Conservation (phyloP, 2,329 filamentous ascomycete genomes). For the Diaporthe sp. region DNA sequence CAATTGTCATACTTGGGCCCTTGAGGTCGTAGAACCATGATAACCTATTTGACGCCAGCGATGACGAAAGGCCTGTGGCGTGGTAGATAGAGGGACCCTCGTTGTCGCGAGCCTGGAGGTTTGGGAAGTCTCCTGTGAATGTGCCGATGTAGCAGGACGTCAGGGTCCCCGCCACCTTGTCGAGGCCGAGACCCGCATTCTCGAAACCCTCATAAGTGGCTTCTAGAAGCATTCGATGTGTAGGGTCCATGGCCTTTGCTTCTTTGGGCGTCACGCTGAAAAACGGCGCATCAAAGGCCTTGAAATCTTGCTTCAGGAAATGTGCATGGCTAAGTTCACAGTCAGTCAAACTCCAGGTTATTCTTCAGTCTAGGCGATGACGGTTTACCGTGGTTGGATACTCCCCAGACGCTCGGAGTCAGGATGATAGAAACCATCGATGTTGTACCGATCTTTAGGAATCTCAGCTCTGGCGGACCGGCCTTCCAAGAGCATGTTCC, state of each 20-base stretch:
- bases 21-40: constrained; percentile 56
- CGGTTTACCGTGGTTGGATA: constrained; percentile 9
- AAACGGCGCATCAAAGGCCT: constrained; percentile 56
- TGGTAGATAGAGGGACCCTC: constrained; percentile 43
- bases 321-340: constrained; percentile 43
- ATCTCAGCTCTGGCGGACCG: constrained; percentile 47
- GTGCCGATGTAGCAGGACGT: constrained; percentile 55
- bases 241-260: constrained; percentile 75
- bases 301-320: constrained; percentile 52
- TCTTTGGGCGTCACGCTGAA: constrained; percentile 79
- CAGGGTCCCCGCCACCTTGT: constrained; percentile 47
- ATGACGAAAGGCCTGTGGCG: constrained; percentile 47
- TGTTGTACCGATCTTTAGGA: constrained; percentile 73
- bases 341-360: neutral
- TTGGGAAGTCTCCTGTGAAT: constrained; percentile 51
- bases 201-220: constrained; percentile 77
- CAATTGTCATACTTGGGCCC: constrained; percentile 54
- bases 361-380: neutral
- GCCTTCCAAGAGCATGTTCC: constrained; percentile 27
- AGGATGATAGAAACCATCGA: constrained; percentile 67
- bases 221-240: constrained; percentile 73
- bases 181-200: constrained; percentile 55
- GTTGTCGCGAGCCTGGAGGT: constrained; percentile 45
- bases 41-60: constrained; percentile 52
- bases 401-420: constrained; percentile 27